These are phyloP conservation scores for Parascedosporium putredinis DNA, from an alignment of 2,329 filamentous ascomycete genomes.

Conservation along the genomic window DNA sequence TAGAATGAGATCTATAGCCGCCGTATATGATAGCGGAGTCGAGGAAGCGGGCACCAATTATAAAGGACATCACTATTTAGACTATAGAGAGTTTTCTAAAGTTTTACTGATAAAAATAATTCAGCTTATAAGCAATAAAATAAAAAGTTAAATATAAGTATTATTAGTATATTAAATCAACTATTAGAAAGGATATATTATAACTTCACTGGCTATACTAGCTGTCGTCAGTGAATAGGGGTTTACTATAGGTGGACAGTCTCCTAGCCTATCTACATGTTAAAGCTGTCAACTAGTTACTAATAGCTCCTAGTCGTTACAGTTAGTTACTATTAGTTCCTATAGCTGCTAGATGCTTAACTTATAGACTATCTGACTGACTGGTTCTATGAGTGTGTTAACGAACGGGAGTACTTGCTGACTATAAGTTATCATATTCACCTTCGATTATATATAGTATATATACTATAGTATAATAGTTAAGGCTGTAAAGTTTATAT, in stretches of 20 bases:
- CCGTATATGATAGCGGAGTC: too few relatives aligned
- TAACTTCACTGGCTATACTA: too few relatives aligned
- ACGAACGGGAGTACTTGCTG: neutral
- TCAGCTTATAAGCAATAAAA: too few relatives aligned
- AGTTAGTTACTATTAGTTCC: constrained; percentile 2
- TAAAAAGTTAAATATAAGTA: too few relatives aligned
- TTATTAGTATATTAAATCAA: too few relatives aligned
- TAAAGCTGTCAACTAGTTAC: neutral
- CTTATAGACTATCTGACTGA: neutral
- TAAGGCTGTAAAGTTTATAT: neutral
- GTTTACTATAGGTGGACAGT: neutral
- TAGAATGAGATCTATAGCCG: neutral
- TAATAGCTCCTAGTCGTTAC: too few relatives aligned
- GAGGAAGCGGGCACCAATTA: too few relatives aligned
- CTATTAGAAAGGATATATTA: too few relatives aligned
- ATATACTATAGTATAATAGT: neutral
- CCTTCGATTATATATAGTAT: neutral
- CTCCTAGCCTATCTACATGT: neutral
- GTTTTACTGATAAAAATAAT: too few relatives aligned
- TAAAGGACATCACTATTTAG: too few relatives aligned
- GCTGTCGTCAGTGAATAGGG: neutral
- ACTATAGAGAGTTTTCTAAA: too few relatives aligned
- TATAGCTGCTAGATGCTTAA: neutral
- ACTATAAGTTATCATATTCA: neutral
- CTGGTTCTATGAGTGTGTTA: constrained; percentile 2